These are phyloP conservation scores for Dichotomopilus funicola DNA, from an alignment of 2,329 filamentous ascomycete genomes.

Conservation along the genomic window DNA sequence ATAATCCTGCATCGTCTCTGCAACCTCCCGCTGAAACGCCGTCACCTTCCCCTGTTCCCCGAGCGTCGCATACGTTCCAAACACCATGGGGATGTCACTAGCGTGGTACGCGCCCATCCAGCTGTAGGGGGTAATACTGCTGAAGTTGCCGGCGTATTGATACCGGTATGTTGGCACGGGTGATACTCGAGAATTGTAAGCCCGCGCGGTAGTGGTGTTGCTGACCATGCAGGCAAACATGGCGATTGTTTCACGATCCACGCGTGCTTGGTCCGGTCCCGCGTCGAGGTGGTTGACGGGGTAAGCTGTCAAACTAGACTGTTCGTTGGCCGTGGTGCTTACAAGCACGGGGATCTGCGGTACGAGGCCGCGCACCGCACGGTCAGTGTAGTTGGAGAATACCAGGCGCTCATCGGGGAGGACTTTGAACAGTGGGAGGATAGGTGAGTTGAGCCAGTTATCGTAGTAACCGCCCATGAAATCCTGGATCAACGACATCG, in stretches of 20 bases:
- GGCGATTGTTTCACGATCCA: slow-evolving; percentile 21
- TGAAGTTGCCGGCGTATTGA: slow-evolving; percentile 36
- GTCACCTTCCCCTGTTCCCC: slow-evolving; percentile 4
- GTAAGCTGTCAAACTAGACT: slow-evolving; percentile 25
- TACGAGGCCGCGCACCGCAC: slow-evolving; percentile 22
- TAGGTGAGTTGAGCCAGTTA: slow-evolving; percentile 19
- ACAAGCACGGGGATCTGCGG: slow-evolving; percentile 28
- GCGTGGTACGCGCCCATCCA: slow-evolving; percentile 33
- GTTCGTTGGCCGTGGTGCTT: slow-evolving; percentile 30
- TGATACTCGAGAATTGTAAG: not conserved
- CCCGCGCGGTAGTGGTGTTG: slow-evolving; percentile 21
- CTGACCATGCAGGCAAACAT: slow-evolving; percentile 24
- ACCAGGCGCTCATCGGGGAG: slow-evolving; percentile 27
- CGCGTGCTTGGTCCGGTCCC: slow-evolving; percentile 24
- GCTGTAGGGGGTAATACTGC: slow-evolving; percentile 31
- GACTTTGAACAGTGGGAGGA: slow-evolving; percentile 23
- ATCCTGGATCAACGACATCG: slow-evolving; percentile 27
- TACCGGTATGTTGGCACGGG: slow-evolving; percentile 33
- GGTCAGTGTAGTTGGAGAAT: slow-evolving; percentile 29
- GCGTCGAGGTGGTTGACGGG: slow-evolving; percentile 25
- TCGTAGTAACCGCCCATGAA: slow-evolving; percentile 29
- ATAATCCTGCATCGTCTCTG: slow-evolving; percentile 24
- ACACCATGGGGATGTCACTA: slow-evolving; percentile 20
- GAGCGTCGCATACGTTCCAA: slow-evolving; percentile 17
- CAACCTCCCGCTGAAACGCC: slow-evolving; percentile 18